Base-by-base conservation (phyloP, 257 asterid species). In the Leptodermis oblonga region DNA sequence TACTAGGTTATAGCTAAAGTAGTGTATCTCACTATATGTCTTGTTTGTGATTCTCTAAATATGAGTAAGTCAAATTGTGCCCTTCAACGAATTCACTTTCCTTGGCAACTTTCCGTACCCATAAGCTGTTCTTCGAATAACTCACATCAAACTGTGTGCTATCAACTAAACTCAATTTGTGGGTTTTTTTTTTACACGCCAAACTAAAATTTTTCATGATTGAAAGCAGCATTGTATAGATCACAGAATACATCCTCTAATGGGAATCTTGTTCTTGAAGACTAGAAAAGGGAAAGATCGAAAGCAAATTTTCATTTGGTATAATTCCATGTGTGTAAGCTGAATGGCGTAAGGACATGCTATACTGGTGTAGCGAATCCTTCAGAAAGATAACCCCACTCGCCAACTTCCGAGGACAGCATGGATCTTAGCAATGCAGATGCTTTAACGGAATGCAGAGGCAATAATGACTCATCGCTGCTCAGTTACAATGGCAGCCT, bases 371-470 rank as follows among this genome's bases (percentile, higher is more conserved):
- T 75, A n/a, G 83, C 83, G 63, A 79, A 79, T 69, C 83, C 80
- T 89, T 89, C 94, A 14, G 96, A 87, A 39, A 89, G 88, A 75
- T 23, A 67, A 31, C 90, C 78, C 96, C 94, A 87, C 25, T 70
- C 82, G 49, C 92, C 92, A 75, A 87, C 86, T 60, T 85, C 79
- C 20, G 96, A 82, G 52, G 94, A 78, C 43, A 87, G 79, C 90
- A 76, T 74, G 5, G 96, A 89, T 34, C 74, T 88, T 3, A 88
- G 82, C 86, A 88, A 88, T 20, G 89, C 84, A 31, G 84, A 80
- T 70, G 96, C 92, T 72, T 87, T 87, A 33, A 70, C 88, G 25
- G 94, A 89, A 73, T 89, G 96, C 74, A 87, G 79, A 42, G 94
- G 96, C 88, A 89, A 83, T 77, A 89, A 74, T n/a, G 96, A 87